Conservation (phyloP, 2,329 filamentous ascomycete species). For the Pseudocercospora fijiensis region DNA sequence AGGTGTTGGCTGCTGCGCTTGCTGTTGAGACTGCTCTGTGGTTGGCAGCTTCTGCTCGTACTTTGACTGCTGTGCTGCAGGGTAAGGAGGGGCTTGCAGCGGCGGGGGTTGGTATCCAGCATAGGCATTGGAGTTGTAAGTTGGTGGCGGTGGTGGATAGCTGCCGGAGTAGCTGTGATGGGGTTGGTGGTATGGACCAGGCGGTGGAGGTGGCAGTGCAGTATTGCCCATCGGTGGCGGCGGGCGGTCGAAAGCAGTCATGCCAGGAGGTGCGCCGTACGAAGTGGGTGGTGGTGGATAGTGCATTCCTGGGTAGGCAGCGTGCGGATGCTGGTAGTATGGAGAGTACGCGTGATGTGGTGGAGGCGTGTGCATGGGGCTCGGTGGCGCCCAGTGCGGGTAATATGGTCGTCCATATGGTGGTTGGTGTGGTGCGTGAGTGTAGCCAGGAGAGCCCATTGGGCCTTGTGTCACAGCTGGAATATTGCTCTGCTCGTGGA, state of each 20-base stretch:
- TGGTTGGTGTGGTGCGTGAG: conserved; percentile 51
- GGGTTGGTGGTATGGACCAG: conserved; percentile 36
- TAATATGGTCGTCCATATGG: conserved; percentile 41
- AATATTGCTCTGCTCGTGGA: conserved; percentile 78
- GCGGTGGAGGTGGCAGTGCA: conserved; percentile 42
- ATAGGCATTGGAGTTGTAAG: conserved; percentile 20
- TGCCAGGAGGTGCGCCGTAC: conserved; percentile 28
- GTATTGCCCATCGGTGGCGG: conserved; percentile 41
- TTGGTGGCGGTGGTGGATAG: conserved; percentile 30
- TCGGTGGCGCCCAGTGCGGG: conserved; percentile 42
- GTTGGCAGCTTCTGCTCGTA: conserved; percentile 18
- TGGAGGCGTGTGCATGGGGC: conserved; percentile 43
- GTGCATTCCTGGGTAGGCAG: conserved; percentile 32
- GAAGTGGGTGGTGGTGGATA: conserved; percentile 36
- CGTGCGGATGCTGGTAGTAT: conserved; percentile 37
- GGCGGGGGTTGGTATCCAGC: conserved; percentile 26
- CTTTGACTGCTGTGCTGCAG: conserved; percentile 12
- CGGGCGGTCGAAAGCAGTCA: conserved; percentile 41
- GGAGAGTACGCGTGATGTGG: conserved; percentile 38
- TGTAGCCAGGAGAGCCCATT: conserved; percentile 59
- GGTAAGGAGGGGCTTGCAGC: conserved; percentile 25
- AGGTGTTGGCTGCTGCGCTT: conserved; percentile 19
- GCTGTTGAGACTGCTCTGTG: conserved; percentile 8
- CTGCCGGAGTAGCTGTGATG: conserved; percentile 22
- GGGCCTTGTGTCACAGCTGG: conserved; percentile 77